A percentile compares a stretch with the other conserved stretches of the same genome.
Conservation (phyloP, 345 rosid genomes). For the Microthlaspi erraticum region DNA sequence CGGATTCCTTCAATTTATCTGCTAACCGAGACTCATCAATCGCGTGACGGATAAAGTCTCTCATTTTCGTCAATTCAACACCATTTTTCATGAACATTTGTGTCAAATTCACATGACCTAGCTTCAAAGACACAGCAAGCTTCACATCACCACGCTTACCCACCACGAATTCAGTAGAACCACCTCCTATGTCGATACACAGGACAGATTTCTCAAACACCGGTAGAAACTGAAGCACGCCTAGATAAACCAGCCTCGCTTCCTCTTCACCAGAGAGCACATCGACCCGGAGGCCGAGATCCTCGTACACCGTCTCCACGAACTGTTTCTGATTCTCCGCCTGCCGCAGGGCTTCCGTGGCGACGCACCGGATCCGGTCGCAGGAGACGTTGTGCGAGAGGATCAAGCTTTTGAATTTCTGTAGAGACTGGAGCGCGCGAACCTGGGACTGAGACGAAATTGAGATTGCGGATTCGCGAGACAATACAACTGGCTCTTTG, state of each 20-base stretch:
- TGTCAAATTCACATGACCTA: constrained; percentile 70
- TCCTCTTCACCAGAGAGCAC: constrained; percentile 73
- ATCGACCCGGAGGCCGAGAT: constrained; percentile 47
- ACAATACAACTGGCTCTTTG: no score
- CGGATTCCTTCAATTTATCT: no score
- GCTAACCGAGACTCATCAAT: no score
- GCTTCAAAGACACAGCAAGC: constrained; percentile 54
- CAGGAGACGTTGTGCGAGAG: constrained; percentile 42
- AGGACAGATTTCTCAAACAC: constrained; percentile 56
- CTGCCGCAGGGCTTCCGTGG: constrained; percentile 66
- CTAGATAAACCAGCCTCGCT: constrained; percentile 60
- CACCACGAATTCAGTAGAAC: constrained; percentile 71
- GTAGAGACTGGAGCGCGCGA: no score
- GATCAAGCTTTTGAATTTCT: constrained; percentile 48
- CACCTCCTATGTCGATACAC: constrained; percentile 73
- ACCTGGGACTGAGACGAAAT: no score
- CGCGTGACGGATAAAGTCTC: no score
- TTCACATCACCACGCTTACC: constrained; percentile 59
- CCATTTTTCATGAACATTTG: constrained; percentile 49
- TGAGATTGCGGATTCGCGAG: no score
- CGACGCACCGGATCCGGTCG: constrained; percentile 56
- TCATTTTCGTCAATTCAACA: no score
- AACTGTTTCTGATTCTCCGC: constrained; percentile 55
- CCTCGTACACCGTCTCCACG: constrained; percentile 44
- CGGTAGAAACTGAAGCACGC: constrained; percentile 67